These are phyloP conservation scores for Geranium incanum DNA, from an alignment of 441 rosid genomes.

Conservation along the genomic window DNA sequence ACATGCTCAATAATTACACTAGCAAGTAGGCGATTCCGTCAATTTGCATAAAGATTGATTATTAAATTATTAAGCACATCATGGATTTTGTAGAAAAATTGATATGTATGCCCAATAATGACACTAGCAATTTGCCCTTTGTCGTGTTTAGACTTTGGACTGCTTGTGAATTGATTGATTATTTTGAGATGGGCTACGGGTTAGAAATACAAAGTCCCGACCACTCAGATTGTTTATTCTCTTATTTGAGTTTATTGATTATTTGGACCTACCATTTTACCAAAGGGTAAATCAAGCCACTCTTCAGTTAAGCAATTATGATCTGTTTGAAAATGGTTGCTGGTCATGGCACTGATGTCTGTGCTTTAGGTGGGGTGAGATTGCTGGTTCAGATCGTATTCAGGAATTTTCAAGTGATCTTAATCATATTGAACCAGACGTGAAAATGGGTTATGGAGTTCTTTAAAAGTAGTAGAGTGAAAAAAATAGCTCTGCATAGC, in stretches of 20 bases:
- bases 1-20: background rate
- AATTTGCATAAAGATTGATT: background rate
- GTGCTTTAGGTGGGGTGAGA: background rate
- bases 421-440: background rate
- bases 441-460: background rate
- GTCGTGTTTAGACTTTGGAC: background rate
- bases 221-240: background rate
- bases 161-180: background rate
- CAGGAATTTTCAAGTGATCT: background rate
- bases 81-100: background rate
- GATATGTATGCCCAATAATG: background rate
- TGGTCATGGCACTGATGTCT: background rate
- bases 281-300: background rate
- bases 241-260: background rate
- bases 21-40: background rate
- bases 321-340: background rate
- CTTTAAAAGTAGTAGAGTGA: background rate
- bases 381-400: background rate
- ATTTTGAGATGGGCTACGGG: background rate
- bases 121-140: background rate
- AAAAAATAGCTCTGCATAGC: background rate
- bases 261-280: background rate
- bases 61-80: background rate
- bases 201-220: background rate
- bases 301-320: background rate